Base-by-base conservation (phyloP, 1,284 basidiomycete genomes). In the Flammula alnicola region DNA sequence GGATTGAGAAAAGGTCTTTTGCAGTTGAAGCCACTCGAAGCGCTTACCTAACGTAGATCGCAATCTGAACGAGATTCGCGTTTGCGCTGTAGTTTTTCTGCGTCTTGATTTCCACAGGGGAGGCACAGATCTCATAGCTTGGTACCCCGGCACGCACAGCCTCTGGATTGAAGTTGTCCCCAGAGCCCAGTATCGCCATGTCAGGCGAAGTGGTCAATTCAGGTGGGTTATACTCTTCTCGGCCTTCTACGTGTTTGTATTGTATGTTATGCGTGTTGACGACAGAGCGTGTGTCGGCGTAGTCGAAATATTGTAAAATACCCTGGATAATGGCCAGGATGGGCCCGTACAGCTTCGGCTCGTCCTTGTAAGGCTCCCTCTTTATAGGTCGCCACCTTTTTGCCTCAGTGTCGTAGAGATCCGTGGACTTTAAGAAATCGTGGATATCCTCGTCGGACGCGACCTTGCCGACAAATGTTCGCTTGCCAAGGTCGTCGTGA, bases 341-440 rank as follows among this genome's bases (percentile, higher is more conserved):
- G 12, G 30, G 30, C 30, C 3, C 3, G 30, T 32, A 32, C 8
- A 30, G 22, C 4, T 29, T 39, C 5, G 55, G 63, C 39, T 58
- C 66, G n/a, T n/a, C n/a, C n/a, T n/a, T n/a, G n/a, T n/a, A n/a
- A n/a, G n/a, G n/a, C n/a, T n/a, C n/a, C n/a, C n/a, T n/a, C n/a
- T n/a, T n/a, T n/a, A n/a, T n/a, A n/a, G n/a, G n/a, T n/a, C n/a
- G n/a, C n/a, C n/a, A n/a, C n/a, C n/a, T n/a, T n/a, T n/a, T n/a
- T n/a, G n/a, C n/a, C n/a, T n/a, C n/a, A n/a, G n/a, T n/a, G n/a
- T n/a, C n/a, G n/a, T n/a, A n/a, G n/a, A n/a, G n/a, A n/a, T n/a
- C n/a, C n/a, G n/a, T n/a, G n/a, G n/a, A n/a, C n/a, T n/a, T n/a
- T n/a, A n/a, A n/a, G n/a, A n/a, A n/a, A n/a, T n/a, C n/a, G n/a